Evolutionary conservation across 202 grass and related monocot species (phyloP).

Genomic region (Panicum hallii): DNA sequence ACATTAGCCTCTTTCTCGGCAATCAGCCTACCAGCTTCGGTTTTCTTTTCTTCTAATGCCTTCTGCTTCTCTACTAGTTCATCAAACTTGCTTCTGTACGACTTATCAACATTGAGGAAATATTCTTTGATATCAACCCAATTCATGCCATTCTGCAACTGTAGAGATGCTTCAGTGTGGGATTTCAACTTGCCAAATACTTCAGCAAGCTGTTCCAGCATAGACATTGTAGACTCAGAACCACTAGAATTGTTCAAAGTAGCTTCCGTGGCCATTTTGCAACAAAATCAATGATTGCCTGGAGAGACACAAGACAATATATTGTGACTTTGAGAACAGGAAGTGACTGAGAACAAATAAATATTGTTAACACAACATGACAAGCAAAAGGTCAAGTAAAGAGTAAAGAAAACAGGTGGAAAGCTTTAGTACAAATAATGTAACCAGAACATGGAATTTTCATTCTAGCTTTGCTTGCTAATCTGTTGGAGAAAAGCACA

Average conservation of each 20-base stretch:
- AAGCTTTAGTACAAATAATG: conserved; percentile 23
- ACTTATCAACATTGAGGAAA: conserved; percentile 71
- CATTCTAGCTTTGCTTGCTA: not conserved
- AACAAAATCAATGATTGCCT: conserved; percentile 30
- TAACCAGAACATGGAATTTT: not conserved
- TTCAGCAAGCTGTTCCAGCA: conserved; percentile 74
- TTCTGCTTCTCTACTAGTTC: conserved; percentile 72
- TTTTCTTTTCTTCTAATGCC: conserved; percentile 69
- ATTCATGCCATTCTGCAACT: conserved; percentile 57
- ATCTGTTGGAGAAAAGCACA: not conserved
- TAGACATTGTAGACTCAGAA: conserved; percentile 49
- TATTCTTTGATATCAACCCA: conserved; percentile 76
- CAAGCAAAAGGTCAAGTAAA: not conserved
- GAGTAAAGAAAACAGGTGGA: not conserved
- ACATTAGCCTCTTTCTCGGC: conserved; percentile 71
- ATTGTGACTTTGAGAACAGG: conserved; percentile 2
- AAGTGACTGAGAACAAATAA: not conserved
- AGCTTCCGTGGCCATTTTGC: conserved; percentile 56
- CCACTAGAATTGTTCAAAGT: conserved; percentile 36
- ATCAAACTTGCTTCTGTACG: conserved; percentile 66
- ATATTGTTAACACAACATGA: not conserved
- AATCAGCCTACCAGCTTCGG: conserved; percentile 56
- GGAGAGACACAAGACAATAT: conserved; percentile 18
- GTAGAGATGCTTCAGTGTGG: conserved; percentile 58
- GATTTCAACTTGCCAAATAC: conserved; percentile 77